phyloP scores from a whole-genome alignment of 331 rosid genomes.

The Malus hybrid region DNA sequence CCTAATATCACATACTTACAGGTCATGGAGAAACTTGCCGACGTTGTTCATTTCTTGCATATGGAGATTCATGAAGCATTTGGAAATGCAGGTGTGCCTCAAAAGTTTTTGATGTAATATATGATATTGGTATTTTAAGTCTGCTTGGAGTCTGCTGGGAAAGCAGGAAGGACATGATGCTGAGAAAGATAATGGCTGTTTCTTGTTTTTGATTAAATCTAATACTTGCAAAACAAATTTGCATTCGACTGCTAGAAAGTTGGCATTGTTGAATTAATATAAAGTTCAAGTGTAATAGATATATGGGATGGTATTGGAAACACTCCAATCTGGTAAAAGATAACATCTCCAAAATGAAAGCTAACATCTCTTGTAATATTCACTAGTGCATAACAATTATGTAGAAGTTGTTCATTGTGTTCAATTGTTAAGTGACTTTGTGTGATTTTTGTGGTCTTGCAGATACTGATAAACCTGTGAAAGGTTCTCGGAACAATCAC shows the following conservation, averaged over 20 bases:
- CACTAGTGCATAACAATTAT: neutral
- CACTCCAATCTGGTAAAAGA: neutral
- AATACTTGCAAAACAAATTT: neutral
- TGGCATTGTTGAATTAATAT: neutral
- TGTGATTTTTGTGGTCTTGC: constrained; percentile 22
- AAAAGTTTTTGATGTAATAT: constrained; percentile 10
- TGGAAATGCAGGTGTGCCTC: constrained; percentile 74
- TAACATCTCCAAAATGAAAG: neutral
- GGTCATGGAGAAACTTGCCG: constrained; percentile 97
- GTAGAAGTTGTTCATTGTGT: neutral
- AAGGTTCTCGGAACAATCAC: constrained; percentile 46
- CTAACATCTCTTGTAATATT: neutral
- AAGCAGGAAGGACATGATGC: neutral
- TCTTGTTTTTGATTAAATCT: neutral
- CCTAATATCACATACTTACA: constrained; percentile 30
- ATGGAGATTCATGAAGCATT: constrained; percentile 89
- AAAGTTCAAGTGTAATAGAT: neutral
- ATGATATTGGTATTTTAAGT: constrained; percentile 12
- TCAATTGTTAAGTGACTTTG: neutral
- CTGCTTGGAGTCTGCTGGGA: neutral
- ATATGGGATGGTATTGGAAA: neutral
- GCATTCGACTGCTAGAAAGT: neutral
- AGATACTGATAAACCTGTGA: constrained; percentile 50
- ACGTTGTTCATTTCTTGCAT: constrained; percentile 73
- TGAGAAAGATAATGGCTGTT: neutral